Percentiles rank a stretch among this genome's conserved stretches.
These are phyloP conservation scores for Murraya koenigii DNA, from an alignment of 345 rosid species.

Conservation along the genomic window DNA sequence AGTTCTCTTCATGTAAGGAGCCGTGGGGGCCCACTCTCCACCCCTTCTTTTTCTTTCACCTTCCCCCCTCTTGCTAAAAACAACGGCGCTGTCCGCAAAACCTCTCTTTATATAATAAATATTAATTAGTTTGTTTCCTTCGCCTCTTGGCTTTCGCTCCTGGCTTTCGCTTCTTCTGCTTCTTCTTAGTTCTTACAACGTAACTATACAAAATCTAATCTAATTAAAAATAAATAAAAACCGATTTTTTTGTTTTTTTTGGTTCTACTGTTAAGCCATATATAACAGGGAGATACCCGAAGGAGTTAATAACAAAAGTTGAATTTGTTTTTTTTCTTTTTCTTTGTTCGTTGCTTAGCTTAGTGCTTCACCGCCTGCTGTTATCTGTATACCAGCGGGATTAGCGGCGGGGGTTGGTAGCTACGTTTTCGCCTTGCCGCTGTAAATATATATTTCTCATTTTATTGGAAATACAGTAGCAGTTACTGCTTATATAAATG, in stretches of 20 bases:
- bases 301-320: background rate
- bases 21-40: constrained; percentile 29
- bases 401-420: constrained; percentile 14
- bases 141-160: too few species aligned
- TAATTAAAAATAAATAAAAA: background rate
- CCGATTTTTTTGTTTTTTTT: background rate
- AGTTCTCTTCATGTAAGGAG: constrained; percentile 52
- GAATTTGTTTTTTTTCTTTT: background rate
- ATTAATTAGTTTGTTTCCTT: background rate
- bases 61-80: constrained; percentile 33
- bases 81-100: constrained; percentile 39
- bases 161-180: background rate
- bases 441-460: background rate
- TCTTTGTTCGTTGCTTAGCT: background rate
- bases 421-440: background rate
- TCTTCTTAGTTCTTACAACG: background rate
- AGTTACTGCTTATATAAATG: constrained; percentile 2
- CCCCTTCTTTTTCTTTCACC: constrained; percentile 14
- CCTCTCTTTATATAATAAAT: background rate
- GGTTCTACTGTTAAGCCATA: background rate
- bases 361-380: background rate
- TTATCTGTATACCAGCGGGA: constrained; percentile 2
- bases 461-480: background rate
- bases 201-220: too few species aligned
- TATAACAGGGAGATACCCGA: background rate